A percentile compares a stretch with the other conserved stretches of the same genome.
Evolutionary conservation across 1,139 yeast genomes (phyloP).

Genomic region (Hansenula anomala): DNA sequence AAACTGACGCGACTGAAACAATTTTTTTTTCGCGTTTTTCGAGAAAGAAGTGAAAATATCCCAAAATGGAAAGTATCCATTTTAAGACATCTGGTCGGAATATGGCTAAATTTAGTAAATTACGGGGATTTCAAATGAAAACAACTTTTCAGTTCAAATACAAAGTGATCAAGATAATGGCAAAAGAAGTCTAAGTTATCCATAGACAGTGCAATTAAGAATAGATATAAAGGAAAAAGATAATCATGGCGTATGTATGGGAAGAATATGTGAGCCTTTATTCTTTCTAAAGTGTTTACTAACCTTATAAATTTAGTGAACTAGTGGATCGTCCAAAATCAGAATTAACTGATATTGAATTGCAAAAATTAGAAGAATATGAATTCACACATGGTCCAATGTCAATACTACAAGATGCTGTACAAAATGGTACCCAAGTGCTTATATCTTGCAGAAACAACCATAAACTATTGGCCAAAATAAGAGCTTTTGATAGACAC

Average conservation of each 20-base stretch:
- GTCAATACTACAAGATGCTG: slow-evolving; percentile 77
- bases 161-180: neutral
- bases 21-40: neutral
- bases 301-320: slow-evolving; percentile 38
- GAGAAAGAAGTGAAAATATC: neutral
- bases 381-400: slow-evolving; percentile 92
- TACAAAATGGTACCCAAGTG: slow-evolving; percentile 68
- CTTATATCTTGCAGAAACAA: slow-evolving; percentile 89
- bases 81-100: neutral
- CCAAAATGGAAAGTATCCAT: neutral
- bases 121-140: neutral
- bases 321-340: slow-evolving; percentile 67
- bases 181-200: too few relatives aligned
- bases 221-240: too few relatives aligned
- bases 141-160: slow-evolving; percentile 1
- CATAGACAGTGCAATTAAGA: too few relatives aligned
- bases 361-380: slow-evolving; percentile 79
- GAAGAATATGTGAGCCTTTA: neutral
- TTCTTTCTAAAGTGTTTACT: slow-evolving; percentile 2
- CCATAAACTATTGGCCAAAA: slow-evolving; percentile 84
- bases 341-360: slow-evolving; percentile 77
- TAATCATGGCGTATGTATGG: slow-evolving; percentile 16
- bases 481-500: slow-evolving; percentile 94
- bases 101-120: neutral
- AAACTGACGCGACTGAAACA: neutral